Evolutionary conservation across 495 filamentous ascomycete genomes (phyloP), one percentile per base, ranked within the genome.

Genomic region (Neurospora discreta): DNA sequence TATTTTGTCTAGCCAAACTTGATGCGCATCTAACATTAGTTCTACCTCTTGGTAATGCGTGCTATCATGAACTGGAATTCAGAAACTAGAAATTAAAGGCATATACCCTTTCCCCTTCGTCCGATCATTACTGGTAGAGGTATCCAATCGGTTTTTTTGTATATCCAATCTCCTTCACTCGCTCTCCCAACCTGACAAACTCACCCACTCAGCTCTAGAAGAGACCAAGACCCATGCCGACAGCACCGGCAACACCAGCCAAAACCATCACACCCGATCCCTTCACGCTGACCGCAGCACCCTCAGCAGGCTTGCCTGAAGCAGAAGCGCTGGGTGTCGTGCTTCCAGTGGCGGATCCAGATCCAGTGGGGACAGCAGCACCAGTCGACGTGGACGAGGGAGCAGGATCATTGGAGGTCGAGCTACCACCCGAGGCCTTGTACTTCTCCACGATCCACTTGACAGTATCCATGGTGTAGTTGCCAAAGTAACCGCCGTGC

Each of bases 401-500:
- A 60, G 11, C 23, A 60, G 52, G 13, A 16, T 16, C 52, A 16
- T 23, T 60, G 3, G 52, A 0, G 0, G 52, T 60, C 23, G 23
- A 60, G 52, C 15, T 60, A 30, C 26, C 26, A 60, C 70, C 16
- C 71, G 73, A 70, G 3, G 71, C 70, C 1, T 76, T 74, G 69
- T 71, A 79, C 71, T 70, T 71, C 60, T 69, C 69, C 13, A 72
- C 74, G 30, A 79, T 72, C 33, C 73, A 79, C 6, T 77, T 71
- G 30, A 71, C 73, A 20, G 73, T 74, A 1, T 72, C 76, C 16
- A 58, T 36, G 39, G 71, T 73, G 72, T 79, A 79, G 39, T 70
- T 71, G 33, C 42, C 65, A 68, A 77, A 76, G 69, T 79, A 79
- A 0, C 58, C n/a, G 26, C 74, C 71, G 72, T 79, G 77, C 5